These are phyloP conservation scores for Botrytis porri DNA, from an alignment of 2,329 filamentous ascomycete species.

Conservation along the genomic window DNA sequence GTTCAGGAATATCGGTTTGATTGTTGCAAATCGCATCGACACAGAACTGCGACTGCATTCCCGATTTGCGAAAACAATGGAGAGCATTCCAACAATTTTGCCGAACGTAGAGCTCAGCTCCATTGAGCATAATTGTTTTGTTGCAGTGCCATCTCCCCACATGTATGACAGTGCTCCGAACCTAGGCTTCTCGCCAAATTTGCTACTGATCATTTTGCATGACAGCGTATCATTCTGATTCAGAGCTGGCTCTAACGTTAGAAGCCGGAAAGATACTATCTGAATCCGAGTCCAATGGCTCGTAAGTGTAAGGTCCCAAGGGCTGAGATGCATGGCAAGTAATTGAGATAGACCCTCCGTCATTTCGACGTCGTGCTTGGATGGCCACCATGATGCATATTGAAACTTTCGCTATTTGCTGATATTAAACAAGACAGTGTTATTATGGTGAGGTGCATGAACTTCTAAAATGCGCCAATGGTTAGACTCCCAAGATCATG, in stretches of 20 bases:
- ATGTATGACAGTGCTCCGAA: constrained; percentile 34
- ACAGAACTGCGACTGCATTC: constrained; percentile 2
- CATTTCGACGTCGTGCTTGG: neutral
- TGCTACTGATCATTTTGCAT: neutral
- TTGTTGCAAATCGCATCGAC: constrained; percentile 22
- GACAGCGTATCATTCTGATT: neutral
- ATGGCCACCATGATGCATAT: neutral
- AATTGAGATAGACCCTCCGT: neutral
- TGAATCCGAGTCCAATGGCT: neutral
- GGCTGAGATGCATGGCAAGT: neutral
- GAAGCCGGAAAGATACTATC: neutral
- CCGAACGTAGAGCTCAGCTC: constrained; percentile 2
- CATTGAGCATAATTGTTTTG: constrained; percentile 26
- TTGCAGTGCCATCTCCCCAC: constrained; percentile 25
- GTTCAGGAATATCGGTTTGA: constrained; percentile 6
- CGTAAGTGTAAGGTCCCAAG: neutral
- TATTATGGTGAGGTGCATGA: neutral
- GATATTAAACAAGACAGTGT: neutral
- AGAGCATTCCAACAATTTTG: constrained; percentile 1
- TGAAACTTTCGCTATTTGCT: neutral
- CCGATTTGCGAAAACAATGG: neutral
- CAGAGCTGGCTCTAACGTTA: neutral
- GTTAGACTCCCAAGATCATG: neutral
- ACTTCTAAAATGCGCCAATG: neutral
- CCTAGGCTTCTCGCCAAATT: constrained; percentile 24